A percentile compares a stretch with the other conserved stretches of the same genome.
These are phyloP conservation scores for Paraconiothyrium brasiliense DNA, from an alignment of 2,329 filamentous ascomycete genomes.

Conservation along the genomic window DNA sequence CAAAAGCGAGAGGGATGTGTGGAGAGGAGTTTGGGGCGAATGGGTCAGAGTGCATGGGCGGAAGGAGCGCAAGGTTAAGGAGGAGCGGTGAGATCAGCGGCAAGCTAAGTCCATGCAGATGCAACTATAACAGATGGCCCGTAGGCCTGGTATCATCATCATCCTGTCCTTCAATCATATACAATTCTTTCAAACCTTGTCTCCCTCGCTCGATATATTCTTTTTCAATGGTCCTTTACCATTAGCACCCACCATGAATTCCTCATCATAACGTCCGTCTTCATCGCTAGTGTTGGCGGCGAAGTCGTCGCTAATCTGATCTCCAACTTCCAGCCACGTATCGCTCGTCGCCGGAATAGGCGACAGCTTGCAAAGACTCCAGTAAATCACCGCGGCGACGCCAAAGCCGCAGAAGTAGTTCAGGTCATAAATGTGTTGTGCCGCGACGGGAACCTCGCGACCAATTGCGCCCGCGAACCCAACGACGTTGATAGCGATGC, in stretches of 20 bases:
- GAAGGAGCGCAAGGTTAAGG: conserved; percentile 19
- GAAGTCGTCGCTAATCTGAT: conserved; percentile 41
- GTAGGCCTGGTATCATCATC: conserved; percentile 2
- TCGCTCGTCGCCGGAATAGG: conserved; percentile 80
- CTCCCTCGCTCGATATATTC: not conserved
- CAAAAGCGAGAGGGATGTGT: conserved; percentile 45
- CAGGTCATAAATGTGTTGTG: conserved; percentile 86
- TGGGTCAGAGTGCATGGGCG: conserved; percentile 43
- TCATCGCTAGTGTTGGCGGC: conserved; percentile 34
- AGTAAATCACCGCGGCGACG: conserved; percentile 74
- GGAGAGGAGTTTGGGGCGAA: conserved; percentile 49
- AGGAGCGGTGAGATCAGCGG: not conserved
- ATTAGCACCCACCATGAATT: conserved; percentile 31
- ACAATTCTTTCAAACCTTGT: not conserved
- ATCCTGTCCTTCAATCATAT: not conserved
- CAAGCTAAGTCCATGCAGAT: not conserved
- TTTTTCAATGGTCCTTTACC: conserved; percentile 20
- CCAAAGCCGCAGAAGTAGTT: conserved; percentile 91
- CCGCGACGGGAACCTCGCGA: conserved; percentile 74
- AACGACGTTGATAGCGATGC: conserved; percentile 89
- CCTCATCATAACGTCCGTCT: conserved; percentile 37
- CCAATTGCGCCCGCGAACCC: conserved; percentile 88
- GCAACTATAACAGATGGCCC: not conserved
- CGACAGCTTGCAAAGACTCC: conserved; percentile 70
- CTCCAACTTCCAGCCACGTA: conserved; percentile 80